Evolutionary conservation across 768 basidiomycete genomes (phyloP), one percentile per base, ranked within the genome.

Genomic region (Psilocybe subaeruginosa): DNA sequence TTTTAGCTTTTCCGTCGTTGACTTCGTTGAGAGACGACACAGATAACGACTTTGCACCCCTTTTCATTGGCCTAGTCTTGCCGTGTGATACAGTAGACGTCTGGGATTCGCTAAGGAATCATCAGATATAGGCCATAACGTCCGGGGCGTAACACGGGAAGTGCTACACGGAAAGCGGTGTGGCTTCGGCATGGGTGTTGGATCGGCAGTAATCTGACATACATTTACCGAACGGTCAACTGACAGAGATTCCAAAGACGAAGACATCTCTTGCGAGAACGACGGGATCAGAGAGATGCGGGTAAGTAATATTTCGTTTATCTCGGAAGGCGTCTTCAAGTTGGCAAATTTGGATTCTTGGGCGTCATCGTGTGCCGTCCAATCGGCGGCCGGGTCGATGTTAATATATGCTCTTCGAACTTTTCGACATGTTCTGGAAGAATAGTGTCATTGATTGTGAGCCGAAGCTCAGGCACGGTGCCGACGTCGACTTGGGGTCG

Each of bases 251-350:
- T 56, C 48, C 48, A 57, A 37, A 56, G 50, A 52, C 12, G 30
- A 37, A 54, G 31, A 45, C 19, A 48, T 41, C 48, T 52, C 49
- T 47, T 64, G 63, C 56, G 51, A 56, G 54, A 55, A 60, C 35
- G 54, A 39, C 47, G 53, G 47, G 47, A 30, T 49, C 53, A 23
- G 19, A 55, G 47, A 23, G 48, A 50, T 39, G 29, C 3, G 17
- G 2, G 59, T 33, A 37, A 59, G 50, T 19, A 23, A 50, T 47
- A 60, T 14, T 16, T 39, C 37, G 50, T 23, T 47, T 47, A 11
- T 45, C 29, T 54, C 50, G 30, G 29, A 43, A 53, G 2, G 51
- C 16, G 27, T 8, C 49, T 41, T 14, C 17, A 41, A 16, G 46
- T 17, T 35, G 17, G 30, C 51, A 17, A 33, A 35, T 7, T 41